These are phyloP conservation scores for Agaricus sinodeliciosus DNA, from an alignment of 768 basidiomycete genomes.

Conservation along the genomic window DNA sequence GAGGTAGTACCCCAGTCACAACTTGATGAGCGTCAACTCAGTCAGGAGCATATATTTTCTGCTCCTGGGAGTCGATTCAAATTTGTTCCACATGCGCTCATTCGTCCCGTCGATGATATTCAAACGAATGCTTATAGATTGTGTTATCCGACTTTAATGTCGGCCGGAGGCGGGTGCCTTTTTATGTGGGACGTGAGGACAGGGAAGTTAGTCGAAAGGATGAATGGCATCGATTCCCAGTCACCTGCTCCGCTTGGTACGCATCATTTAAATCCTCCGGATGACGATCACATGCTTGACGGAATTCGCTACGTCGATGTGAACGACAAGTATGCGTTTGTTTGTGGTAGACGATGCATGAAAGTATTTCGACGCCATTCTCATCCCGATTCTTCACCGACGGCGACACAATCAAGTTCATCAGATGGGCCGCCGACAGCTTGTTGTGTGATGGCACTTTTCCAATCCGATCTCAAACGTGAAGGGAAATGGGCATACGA, in stretches of 20 bases:
- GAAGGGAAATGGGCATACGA: background rate
- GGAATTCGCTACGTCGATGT: conserved; percentile 4
- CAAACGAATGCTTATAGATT: conserved; percentile 11
- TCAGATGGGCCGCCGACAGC: background rate
- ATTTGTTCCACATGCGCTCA: conserved; percentile 13
- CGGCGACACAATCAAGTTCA: background rate
- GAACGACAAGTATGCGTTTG: conserved; percentile 3
- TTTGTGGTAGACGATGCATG: background rate
- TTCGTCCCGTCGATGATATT: conserved; percentile 8
- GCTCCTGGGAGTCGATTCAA: background rate
- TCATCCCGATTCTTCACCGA: background rate
- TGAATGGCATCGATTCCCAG: conserved; percentile 31
- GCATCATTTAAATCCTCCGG: background rate
- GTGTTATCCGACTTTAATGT: conserved; percentile 61
- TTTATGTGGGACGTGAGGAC: conserved; percentile 61
- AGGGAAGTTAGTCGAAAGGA: conserved; percentile 39
- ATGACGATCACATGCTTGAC: background rate
- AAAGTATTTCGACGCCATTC: background rate
- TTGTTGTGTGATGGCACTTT: background rate
- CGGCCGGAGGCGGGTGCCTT: conserved; percentile 31
- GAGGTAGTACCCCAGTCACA: conserved; percentile 8
- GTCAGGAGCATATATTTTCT: background rate
- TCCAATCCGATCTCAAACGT: background rate
- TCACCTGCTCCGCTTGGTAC: background rate
- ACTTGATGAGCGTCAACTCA: conserved; percentile 12